Conservation (phyloP, 352 stramenopile species). For the Globisporangium paroecandrum region DNA sequence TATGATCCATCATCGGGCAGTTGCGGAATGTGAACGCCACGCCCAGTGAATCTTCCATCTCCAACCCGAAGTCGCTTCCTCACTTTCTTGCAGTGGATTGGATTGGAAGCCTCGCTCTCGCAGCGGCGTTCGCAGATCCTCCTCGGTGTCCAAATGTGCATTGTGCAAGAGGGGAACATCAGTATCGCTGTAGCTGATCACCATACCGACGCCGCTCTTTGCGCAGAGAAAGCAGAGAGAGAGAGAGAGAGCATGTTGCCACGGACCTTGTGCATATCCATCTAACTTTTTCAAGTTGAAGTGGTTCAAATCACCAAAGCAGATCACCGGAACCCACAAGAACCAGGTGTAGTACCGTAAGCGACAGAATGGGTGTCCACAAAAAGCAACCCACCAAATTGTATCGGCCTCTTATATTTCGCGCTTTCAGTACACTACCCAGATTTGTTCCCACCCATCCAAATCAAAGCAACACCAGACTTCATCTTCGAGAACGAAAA, state of each 20-base stretch:
- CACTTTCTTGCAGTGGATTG: background rate
- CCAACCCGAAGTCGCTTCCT: too few relatives aligned
- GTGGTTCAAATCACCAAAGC: background rate
- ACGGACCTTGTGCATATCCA: background rate
- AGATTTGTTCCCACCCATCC: constrained; percentile 4
- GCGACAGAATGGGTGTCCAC: background rate
- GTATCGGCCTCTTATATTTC: background rate
- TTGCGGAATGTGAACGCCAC: background rate
- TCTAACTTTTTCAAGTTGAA: background rate
- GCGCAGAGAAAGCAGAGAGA: background rate
- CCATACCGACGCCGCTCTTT: background rate
- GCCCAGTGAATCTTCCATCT: background rate
- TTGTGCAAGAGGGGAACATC: background rate
- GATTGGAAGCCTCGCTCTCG: background rate
- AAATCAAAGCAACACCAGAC: background rate
- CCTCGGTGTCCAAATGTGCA: background rate
- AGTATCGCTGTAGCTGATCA: background rate
- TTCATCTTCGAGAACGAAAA: background rate
- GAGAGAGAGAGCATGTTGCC: background rate
- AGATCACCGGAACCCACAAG: background rate
- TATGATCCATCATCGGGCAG: background rate
- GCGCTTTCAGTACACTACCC: background rate
- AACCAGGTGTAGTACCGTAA: background rate
- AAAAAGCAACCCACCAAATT: constrained; percentile 1
- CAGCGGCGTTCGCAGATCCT: background rate